Evolutionary conservation across 2,329 filamentous ascomycete species (phyloP).

Genomic region (Sarocladium brachiariae): DNA sequence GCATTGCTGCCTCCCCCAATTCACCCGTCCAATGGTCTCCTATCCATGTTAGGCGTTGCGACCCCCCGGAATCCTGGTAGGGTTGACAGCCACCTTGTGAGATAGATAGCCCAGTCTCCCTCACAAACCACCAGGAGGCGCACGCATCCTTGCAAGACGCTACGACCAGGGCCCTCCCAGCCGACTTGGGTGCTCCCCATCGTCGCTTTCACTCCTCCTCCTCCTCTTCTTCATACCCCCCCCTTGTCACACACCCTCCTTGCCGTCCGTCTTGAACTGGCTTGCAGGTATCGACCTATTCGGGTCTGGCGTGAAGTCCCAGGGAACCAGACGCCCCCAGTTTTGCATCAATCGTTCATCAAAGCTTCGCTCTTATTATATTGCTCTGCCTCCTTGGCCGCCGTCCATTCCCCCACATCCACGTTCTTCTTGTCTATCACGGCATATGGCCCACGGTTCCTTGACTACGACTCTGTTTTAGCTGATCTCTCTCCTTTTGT

Average conservation of each 20-base stretch:
- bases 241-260: neutral
- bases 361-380: slow-evolving; percentile 10
- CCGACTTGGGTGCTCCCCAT: slow-evolving; percentile 1
- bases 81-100: slow-evolving; percentile 5
- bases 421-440: neutral
- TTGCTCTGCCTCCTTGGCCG: slow-evolving; percentile 7
- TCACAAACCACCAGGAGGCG: neutral
- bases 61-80: slow-evolving; percentile 11
- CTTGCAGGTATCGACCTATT: neutral
- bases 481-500: neutral
- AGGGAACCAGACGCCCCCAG: slow-evolving; percentile 9
- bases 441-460: slow-evolving; percentile 1
- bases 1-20: slow-evolving; percentile 8
- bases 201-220: slow-evolving; percentile 4
- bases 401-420: slow-evolving; percentile 9
- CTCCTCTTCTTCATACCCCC: neutral
- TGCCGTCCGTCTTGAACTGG: neutral
- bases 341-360: slow-evolving; percentile 10
- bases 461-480: slow-evolving; percentile 3
- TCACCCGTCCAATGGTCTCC: slow-evolving; percentile 11
- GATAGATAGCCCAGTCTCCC: neutral
- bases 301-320: slow-evolving; percentile 2
- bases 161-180: slow-evolving; percentile 1
- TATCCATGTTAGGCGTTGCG: slow-evolving; percentile 8
- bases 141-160: neutral